Evolutionary conservation across 164 flowering plant species (phyloP).

Genomic region (Brasenia schreberi): DNA sequence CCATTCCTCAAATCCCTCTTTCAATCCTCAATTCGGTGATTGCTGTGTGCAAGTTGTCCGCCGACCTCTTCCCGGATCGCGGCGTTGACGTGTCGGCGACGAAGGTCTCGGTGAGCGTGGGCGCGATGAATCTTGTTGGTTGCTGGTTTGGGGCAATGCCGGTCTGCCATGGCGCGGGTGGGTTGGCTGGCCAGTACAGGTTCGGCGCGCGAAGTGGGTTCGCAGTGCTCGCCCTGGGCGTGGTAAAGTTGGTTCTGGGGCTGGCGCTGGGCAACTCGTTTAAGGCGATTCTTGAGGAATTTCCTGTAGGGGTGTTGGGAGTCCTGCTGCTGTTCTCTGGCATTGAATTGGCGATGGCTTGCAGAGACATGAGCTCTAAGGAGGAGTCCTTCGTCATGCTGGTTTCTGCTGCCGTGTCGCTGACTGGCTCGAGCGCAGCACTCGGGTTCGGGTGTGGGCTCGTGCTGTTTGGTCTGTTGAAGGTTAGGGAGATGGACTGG

Average conservation of each 20-base stretch:
- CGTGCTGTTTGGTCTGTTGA: conserved; percentile 48
- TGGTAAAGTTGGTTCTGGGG: conserved; percentile 54
- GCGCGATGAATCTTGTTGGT: conserved; percentile 64
- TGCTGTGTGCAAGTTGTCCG: conserved; percentile 70
- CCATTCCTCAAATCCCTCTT: conserved; percentile 79
- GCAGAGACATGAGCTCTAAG: conserved; percentile 60
- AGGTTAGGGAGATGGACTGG: conserved; percentile 42
- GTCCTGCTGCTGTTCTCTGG: conserved; percentile 73
- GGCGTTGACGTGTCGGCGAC: conserved; percentile 38
- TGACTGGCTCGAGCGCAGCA: conserved; percentile 81
- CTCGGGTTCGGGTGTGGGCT: conserved; percentile 76
- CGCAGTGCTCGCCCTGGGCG: conserved; percentile 51
- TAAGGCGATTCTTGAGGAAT: conserved; percentile 44
- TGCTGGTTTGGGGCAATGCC: conserved; percentile 96
- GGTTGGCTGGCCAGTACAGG: conserved; percentile 74
- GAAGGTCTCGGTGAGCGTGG: conserved; percentile 62
- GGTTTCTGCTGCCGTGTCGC: conserved; percentile 70
- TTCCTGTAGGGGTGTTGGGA: conserved; percentile 73
- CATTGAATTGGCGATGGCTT: conserved; percentile 82
- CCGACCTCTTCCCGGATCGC: conserved; percentile 57
- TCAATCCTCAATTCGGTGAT: conserved; percentile 72
- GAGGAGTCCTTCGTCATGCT: conserved; percentile 85
- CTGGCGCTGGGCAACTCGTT: conserved; percentile 68
- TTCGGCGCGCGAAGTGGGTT: conserved; percentile 71
- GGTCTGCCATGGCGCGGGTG: conserved; percentile 82